Evolutionary conservation across 2,329 filamentous ascomycete genomes (phyloP), one percentile per base, ranked within the genome.

Genomic region (Chaetomium olivaceum): DNA sequence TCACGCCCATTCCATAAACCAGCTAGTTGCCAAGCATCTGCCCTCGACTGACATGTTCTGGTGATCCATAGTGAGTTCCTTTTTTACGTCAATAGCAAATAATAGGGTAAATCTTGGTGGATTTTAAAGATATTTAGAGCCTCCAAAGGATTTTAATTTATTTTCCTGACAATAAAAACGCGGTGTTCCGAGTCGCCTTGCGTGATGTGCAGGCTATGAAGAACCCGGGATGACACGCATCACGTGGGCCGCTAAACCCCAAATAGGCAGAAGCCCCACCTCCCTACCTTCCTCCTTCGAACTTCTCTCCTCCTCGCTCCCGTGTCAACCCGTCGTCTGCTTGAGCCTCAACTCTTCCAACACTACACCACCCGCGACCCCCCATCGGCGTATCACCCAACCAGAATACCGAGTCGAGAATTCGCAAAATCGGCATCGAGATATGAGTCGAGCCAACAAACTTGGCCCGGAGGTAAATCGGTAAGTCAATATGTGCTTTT

Each of bases 381-480:
- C 62, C 62, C 61, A 68, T 68, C 55, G 56, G 65, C 66, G 58
- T 62, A 57, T 33, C 58, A 68, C 58, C 68, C 61, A 73, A 67
- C 65, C 61, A 70, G 67, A 25, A 64, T 55, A 65, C 46, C 69
- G 72, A 68, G 70, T 71, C 76, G 70, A 70, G 55, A 52, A 67
- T 58, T 63, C 48, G 50, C 55, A 51, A 14, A 56, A 70, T 71
- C 69, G 71, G 58, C 79, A 81, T 82, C 85, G 88, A 93, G 90
- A 88, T 89, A 96, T 96, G 92, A 96, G 90, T 92, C 91, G 92
- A 84, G 89, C 88, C 84, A 90, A 89, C 83, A 98, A 97, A 88
- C 91, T 98, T 87, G 93, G 93, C 84, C 93, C 95, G 82, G 95
- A 99, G 91, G 93, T 97, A 84, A 98, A 98, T 86, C 91, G 93